phyloP scores from a whole-genome alignment of 345 rosid genomes.

The Hibiscus trionum region DNA sequence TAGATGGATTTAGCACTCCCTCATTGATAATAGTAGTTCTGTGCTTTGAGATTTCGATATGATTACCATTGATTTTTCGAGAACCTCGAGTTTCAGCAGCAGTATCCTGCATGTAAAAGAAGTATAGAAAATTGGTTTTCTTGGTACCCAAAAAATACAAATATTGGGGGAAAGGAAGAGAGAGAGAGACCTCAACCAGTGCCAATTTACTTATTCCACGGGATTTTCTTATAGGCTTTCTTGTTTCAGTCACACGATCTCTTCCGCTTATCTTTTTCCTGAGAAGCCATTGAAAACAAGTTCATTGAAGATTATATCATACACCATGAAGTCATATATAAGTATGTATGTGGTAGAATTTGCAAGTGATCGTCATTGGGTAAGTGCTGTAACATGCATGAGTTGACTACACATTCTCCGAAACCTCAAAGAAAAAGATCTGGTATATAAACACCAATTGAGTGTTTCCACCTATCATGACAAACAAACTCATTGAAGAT shows the following conservation, averaged over 20 bases:
- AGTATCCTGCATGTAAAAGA: not conserved
- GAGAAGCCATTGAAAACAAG: conserved; percentile 17
- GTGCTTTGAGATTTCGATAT: conserved; percentile 24
- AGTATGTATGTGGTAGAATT: not conserved
- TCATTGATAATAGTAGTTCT: conserved; percentile 25
- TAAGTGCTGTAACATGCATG: not conserved
- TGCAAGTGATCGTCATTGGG: not conserved
- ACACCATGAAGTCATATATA: not conserved
- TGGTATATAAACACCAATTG: not conserved
- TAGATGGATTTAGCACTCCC: conserved; percentile 39
- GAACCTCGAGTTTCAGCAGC: conserved; percentile 24
- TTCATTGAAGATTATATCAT: not conserved
- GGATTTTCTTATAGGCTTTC: conserved; percentile 60
- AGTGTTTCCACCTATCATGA: not conserved
- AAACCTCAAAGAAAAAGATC: not conserved
- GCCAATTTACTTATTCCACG: conserved; percentile 13
- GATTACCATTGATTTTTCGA: conserved; percentile 27
- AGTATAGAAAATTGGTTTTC: conserved; percentile 35
- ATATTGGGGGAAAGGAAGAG: too few species aligned
- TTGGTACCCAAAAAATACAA: not conserved
- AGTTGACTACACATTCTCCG: not conserved
- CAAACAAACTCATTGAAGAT: conserved; percentile 2
- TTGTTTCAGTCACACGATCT: conserved; percentile 51
- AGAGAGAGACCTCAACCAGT: too few species aligned
- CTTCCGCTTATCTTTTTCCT: conserved; percentile 70